Conservation (phyloP, 2,329 filamentous ascomycete species). For the Fonsecaea pugnacius region DNA sequence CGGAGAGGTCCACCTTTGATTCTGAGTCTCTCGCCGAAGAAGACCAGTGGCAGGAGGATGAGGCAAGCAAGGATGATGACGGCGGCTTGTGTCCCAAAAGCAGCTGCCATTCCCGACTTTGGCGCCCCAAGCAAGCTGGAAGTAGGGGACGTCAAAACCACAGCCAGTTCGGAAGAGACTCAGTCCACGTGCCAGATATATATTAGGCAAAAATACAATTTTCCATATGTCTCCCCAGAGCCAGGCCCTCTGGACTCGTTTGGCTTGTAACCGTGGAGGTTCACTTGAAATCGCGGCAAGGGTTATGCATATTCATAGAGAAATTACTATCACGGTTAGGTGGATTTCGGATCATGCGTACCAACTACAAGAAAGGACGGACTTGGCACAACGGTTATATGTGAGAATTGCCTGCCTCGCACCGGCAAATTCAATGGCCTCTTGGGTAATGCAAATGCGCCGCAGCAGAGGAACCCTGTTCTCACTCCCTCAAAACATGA, state of each 20-base stretch:
- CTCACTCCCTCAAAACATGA: not conserved
- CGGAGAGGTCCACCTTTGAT: not conserved
- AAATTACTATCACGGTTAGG: not conserved
- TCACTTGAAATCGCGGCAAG: too few relatives aligned
- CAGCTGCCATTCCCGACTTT: conserved; percentile 48
- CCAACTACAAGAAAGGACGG: not conserved
- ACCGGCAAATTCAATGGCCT: not conserved
- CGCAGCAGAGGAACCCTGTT: not conserved
- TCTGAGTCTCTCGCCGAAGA: not conserved
- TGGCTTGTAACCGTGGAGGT: too few relatives aligned
- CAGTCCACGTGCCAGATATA: too few relatives aligned
- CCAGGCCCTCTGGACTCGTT: too few relatives aligned
- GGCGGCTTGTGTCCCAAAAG: conserved; percentile 52
- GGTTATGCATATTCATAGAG: not conserved
- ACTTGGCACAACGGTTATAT: not conserved
- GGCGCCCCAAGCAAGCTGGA: conserved; percentile 56
- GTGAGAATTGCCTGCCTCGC: not conserved
- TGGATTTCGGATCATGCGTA: not conserved
- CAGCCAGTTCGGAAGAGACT: conserved; percentile 55
- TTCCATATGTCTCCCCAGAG: too few relatives aligned
- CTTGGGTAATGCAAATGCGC: not conserved
- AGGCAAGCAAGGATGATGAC: conserved; percentile 42
- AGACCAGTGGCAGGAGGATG: not conserved
- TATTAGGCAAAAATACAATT: too few relatives aligned
- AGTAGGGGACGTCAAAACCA: conserved; percentile 54